These are phyloP conservation scores for Pholiota molesta DNA, from an alignment of 768 basidiomycete genomes.

Conservation along the genomic window DNA sequence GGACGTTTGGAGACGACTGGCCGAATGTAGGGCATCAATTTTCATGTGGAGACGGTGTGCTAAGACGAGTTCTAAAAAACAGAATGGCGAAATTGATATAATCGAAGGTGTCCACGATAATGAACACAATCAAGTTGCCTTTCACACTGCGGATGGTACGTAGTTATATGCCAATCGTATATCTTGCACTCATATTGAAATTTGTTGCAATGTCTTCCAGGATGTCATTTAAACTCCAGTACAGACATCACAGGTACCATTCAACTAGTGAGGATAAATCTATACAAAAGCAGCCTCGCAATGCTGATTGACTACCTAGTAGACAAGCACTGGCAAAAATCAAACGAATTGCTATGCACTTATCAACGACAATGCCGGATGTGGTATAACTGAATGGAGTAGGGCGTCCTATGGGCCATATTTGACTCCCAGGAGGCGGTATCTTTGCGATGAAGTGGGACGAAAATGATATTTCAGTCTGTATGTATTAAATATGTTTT, in stretches of 20 bases:
- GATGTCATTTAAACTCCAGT: constrained; percentile 58
- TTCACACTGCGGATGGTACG: constrained; percentile 70
- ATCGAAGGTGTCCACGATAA: constrained; percentile 87
- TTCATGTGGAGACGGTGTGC: neutral
- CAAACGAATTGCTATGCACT: constrained; percentile 59
- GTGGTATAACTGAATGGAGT: constrained; percentile 80
- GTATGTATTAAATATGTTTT: constrained; percentile 44
- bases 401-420: constrained; percentile 81
- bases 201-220: constrained; percentile 31
- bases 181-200: neutral
- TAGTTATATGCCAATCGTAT: neutral
- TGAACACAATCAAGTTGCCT: constrained; percentile 82
- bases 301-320: neutral
- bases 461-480: constrained; percentile 71
- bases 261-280: constrained; percentile 39
- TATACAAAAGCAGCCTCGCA: neutral
- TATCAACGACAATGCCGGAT: constrained; percentile 66
- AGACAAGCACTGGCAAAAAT: constrained; percentile 37
- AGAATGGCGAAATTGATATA: constrained; percentile 84
- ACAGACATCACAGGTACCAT: constrained; percentile 65
- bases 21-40: constrained; percentile 50
- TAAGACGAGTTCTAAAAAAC: constrained; percentile 7
- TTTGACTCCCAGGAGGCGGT: constrained; percentile 84
- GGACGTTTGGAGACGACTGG: constrained; percentile 71
- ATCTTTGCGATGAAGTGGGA: constrained; percentile 94